phyloP scores from a whole-genome alignment of 768 basidiomycete species.

The Trametes cingulata region DNA sequence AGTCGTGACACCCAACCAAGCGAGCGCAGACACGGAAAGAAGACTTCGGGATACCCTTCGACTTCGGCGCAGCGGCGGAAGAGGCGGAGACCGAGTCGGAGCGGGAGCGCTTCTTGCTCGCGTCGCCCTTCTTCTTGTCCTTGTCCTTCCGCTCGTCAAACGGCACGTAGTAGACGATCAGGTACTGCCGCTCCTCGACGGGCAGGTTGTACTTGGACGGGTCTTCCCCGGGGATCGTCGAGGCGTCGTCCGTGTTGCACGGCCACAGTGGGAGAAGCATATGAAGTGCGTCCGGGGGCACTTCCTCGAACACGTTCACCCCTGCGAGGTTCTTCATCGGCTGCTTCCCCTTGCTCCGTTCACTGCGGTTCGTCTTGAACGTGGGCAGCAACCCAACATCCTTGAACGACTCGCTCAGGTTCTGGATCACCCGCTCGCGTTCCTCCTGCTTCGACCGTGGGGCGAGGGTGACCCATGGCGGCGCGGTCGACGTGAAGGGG shows the following conservation, averaged over 20 bases:
- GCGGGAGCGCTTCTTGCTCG: slow-evolving; percentile 46
- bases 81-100: slow-evolving; percentile 29
- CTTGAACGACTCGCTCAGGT: slow-evolving; percentile 68
- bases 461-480: slow-evolving; percentile 67
- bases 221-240: slow-evolving; percentile 24
- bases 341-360: slow-evolving; percentile 26
- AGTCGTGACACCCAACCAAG: slow-evolving; percentile 68
- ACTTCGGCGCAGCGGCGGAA: slow-evolving; percentile 32
- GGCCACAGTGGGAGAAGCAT: slow-evolving; percentile 90
- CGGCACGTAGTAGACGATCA: slow-evolving; percentile 80
- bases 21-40: slow-evolving; percentile 76
- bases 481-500: slow-evolving; percentile 28
- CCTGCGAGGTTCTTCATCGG: slow-evolving; percentile 20
- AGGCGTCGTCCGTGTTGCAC: slow-evolving; percentile 59
- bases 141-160: slow-evolving; percentile 36
- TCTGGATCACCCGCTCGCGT: slow-evolving; percentile 65
- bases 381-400: slow-evolving; percentile 78
- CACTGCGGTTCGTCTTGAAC: slow-evolving; percentile 24
- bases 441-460: slow-evolving; percentile 68
- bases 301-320: slow-evolving; percentile 35
- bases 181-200: slow-evolving; percentile 59
- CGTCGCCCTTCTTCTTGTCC: slow-evolving; percentile 33
- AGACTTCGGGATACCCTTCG: slow-evolving; percentile 53
- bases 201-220: slow-evolving; percentile 36
- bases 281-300: slow-evolving; percentile 70